These are phyloP conservation scores for Spergularia marina DNA, from an alignment of 148 eudicot species.

Conservation along the genomic window DNA sequence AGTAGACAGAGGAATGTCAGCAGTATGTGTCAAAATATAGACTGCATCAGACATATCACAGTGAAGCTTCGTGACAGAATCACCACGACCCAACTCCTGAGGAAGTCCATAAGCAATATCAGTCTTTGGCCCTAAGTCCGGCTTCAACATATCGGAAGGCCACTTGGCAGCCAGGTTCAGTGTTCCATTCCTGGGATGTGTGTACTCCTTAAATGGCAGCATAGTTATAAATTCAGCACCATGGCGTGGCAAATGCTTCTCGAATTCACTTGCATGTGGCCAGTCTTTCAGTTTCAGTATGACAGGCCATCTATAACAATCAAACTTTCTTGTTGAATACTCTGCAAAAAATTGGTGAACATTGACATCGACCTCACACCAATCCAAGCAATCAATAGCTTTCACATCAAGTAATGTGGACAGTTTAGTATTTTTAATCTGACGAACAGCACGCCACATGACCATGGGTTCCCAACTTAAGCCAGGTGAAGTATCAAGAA, in stretches of 20 bases:
- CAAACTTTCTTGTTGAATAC: constrained; percentile 33
- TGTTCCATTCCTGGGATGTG: constrained; percentile 53
- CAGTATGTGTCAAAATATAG: constrained; percentile 56
- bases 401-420: constrained; percentile 29
- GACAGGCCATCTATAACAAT: constrained; percentile 37
- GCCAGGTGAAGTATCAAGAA: constrained; percentile 46
- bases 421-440: constrained; percentile 25
- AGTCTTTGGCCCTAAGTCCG: constrained; percentile 73
- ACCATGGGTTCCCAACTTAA: constrained; percentile 75
- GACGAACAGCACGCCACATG: constrained; percentile 70
- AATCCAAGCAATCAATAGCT: constrained; percentile 53
- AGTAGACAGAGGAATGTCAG: constrained; percentile 26
- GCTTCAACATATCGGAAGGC: constrained; percentile 41
- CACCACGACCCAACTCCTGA: constrained; percentile 67
- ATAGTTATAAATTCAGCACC: constrained; percentile 50
- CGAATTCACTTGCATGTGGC: constrained; percentile 61
- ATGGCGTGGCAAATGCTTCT: constrained; percentile 65
- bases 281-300: constrained; percentile 58
- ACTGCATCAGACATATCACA: constrained; percentile 73
- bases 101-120: constrained; percentile 64
- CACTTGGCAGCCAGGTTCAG: constrained; percentile 52
- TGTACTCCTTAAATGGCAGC: constrained; percentile 65
- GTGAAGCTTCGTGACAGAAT: constrained; percentile 70
- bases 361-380: constrained; percentile 61
- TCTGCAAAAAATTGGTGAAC: constrained; percentile 51